These are phyloP conservation scores for Tremellales sp. DNA, from an alignment of 1,284 basidiomycete species.

Conservation along the genomic window DNA sequence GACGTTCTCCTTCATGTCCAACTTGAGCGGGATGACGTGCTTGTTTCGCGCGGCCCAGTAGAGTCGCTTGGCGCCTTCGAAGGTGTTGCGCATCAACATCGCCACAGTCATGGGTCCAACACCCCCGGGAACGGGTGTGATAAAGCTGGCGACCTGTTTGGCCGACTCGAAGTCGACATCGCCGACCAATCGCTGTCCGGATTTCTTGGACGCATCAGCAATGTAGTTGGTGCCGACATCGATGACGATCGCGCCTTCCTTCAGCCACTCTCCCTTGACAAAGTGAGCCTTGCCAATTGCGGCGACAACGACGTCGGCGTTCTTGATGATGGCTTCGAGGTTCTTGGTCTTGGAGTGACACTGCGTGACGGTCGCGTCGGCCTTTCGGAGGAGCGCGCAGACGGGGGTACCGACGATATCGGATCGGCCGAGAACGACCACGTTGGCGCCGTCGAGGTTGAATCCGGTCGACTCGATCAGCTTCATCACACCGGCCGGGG, in stretches of 20 bases:
- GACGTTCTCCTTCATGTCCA: slow-evolving; percentile 77
- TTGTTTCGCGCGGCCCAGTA: slow-evolving; percentile 65
- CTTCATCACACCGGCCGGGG: slow-evolving; percentile 86
- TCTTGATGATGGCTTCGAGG: slow-evolving; percentile 72
- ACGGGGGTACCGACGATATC: slow-evolving; percentile 99
- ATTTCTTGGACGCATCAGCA: slow-evolving; percentile 85
- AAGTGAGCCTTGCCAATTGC: slow-evolving; percentile 91
- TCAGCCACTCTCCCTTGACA: slow-evolving; percentile 92
- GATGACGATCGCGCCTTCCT: slow-evolving; percentile 88
- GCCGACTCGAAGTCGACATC: slow-evolving; percentile 88
- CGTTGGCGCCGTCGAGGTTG: slow-evolving; percentile 68
- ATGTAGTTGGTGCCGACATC: slow-evolving; percentile 98
- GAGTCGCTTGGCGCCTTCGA: slow-evolving; percentile 74
- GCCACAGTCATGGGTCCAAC: slow-evolving; percentile 99
- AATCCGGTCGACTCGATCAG: slow-evolving; percentile 83
- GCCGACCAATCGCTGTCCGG: slow-evolving; percentile 91
- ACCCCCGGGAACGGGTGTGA: slow-evolving; percentile 97
- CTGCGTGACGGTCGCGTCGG: slow-evolving; percentile 95
- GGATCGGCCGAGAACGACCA: slow-evolving; percentile 92
- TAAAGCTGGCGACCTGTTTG: slow-evolving; percentile 71
- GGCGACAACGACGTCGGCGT: slow-evolving; percentile 87
- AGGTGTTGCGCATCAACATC: slow-evolving; percentile 94
- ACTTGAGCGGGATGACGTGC: slow-evolving; percentile 69
- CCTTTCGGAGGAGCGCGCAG: slow-evolving; percentile 79
- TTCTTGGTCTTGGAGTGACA: slow-evolving; percentile 89